phyloP scores from a whole-genome alignment of 352 stramenopile genomes.

The Thalassiosira livingstoniorum region DNA sequence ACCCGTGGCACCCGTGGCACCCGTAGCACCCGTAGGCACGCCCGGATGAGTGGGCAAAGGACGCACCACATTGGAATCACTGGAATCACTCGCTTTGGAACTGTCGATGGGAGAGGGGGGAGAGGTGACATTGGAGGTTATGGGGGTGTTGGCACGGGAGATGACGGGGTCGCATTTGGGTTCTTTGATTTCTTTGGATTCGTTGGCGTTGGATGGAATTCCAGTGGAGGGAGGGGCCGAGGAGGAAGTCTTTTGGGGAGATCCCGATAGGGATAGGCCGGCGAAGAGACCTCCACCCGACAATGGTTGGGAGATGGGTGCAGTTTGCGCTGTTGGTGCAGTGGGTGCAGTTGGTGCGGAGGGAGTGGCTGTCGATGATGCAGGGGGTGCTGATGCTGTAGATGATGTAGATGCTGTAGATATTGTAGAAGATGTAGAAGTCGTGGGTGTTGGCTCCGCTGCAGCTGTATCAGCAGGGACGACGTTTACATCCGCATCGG shows the following conservation, averaged over 20 bases:
- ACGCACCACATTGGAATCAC: not conserved
- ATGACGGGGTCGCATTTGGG: not conserved
- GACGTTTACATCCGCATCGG: no score
- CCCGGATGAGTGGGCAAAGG: not conserved
- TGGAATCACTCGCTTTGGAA: no score
- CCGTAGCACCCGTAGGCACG: not conserved
- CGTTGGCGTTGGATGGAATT: not conserved
- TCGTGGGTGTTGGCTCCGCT: no score
- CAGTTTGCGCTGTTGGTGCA: not conserved
- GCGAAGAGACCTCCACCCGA: conserved; percentile 11
- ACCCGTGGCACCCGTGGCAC: no score
- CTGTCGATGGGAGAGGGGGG: no score
- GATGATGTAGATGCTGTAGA: not conserved
- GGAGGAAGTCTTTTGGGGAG: not conserved
- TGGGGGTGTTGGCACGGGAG: conserved; percentile 16
- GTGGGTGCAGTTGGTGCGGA: not conserved
- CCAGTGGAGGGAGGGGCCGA: not conserved
- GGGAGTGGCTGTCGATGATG: not conserved
- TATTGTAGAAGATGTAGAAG: no score
- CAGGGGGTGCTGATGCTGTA: not conserved
- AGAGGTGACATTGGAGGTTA: conserved; percentile 29
- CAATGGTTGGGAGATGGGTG: no score
- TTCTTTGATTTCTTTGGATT: not conserved
- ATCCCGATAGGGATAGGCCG: conserved; percentile 10
- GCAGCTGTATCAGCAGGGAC: no score